Evolutionary conservation across 179 eudicot species (phyloP).

Genomic region (Vitellaria paradoxa): DNA sequence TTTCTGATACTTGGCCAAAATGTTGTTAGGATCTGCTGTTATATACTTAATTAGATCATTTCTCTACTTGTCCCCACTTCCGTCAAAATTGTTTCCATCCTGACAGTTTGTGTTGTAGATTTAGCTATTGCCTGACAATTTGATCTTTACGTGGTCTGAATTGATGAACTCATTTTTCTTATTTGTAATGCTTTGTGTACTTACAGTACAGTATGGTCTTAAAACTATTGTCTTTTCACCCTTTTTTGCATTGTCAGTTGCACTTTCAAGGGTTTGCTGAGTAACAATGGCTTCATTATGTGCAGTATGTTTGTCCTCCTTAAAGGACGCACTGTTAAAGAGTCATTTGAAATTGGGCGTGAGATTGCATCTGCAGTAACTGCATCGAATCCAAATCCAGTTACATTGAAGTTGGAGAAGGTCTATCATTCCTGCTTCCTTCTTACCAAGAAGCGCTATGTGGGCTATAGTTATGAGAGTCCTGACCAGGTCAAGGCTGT

Average conservation of each 20-base stretch:
- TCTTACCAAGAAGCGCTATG: slow-evolving; percentile 94
- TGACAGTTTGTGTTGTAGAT: neutral
- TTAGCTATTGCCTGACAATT: neutral
- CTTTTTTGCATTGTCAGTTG: neutral
- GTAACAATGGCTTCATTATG: slow-evolving; percentile 8
- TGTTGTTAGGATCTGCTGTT: neutral
- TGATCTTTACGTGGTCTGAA: neutral
- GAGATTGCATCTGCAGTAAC: slow-evolving; percentile 84
- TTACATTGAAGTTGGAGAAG: slow-evolving; percentile 92
- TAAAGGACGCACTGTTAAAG: slow-evolving; percentile 70
- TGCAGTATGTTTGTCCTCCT: slow-evolving; percentile 96
- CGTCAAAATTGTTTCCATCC: neutral
- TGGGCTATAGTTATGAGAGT: slow-evolving; percentile 89
- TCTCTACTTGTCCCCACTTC: neutral
- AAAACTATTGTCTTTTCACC: neutral
- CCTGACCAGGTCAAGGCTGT: slow-evolving; percentile 66
- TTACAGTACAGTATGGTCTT: neutral
- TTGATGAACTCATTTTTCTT: neutral
- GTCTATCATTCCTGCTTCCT: slow-evolving; percentile 93
- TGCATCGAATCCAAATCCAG: slow-evolving; percentile 80
- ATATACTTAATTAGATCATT: neutral
- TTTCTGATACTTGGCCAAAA: neutral
- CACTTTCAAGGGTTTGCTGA: neutral
- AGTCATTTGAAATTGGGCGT: slow-evolving; percentile 70
- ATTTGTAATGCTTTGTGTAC: too few species aligned